Evolutionary conservation across 495 filamentous ascomycete genomes (phyloP), one percentile per base, ranked within the genome.

Genomic region (Hypoxylon fragiforme): DNA sequence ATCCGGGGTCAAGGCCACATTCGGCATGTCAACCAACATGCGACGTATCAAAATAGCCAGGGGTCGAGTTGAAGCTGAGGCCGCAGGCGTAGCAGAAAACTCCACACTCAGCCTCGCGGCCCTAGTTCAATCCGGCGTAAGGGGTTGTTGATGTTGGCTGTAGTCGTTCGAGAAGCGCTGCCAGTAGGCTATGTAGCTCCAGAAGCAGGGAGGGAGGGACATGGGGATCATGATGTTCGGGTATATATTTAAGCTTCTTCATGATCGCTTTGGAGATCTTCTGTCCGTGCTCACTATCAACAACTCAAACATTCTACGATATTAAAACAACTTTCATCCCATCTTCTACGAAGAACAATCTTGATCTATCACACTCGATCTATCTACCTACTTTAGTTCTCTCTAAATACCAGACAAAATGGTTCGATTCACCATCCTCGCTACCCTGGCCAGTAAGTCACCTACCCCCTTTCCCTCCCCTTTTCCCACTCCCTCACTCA

Each of bases 371-470:
- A 34, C 5, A 48, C 22, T 2, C 36, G 11, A 43, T 12, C 9
- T 7, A 54, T 28, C 28, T 39, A 38, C 13, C 22, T 28, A n/a
- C n/a, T n/a, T n/a, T n/a, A n/a, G n/a, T n/a, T n/a, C n/a, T n/a
- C n/a, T n/a, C n/a, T n/a, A n/a, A n/a, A n/a, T 40, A 52, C 24
- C 55, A 57, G 42, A 49, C 60, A 70, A 68, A 60, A 70, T 70
- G 67, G 67, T 70, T 36, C 60, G 62, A 50, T 61, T 70, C 52
- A 52, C 62, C 26, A 46, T 68, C 65, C 50, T 62, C 60, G 65
- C 63, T 44, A 53, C 50, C 51, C 52, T 70, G 20, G 55, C 67
- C 32, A 50, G 67, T 70, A 68, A 56, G 67, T 65, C 30, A 34
- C 16, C 26, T 21, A 14, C 44, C 14, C 32, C 34, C 28, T n/a